Evolutionary conservation across 306 rosid genomes (phyloP).

Genomic region (Carpinus viminea): DNA sequence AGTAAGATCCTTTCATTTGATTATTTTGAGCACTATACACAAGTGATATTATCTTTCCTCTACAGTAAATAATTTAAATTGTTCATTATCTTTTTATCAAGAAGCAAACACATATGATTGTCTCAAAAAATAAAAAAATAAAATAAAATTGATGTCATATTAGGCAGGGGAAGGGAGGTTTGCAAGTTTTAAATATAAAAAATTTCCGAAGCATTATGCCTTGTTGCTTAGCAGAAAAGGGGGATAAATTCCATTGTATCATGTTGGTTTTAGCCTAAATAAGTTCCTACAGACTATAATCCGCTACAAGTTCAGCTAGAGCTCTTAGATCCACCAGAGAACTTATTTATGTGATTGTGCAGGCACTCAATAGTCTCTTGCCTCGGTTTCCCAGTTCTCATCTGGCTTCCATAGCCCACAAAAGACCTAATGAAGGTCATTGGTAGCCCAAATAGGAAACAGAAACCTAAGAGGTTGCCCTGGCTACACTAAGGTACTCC

Average conservation of each 20-base stretch:
- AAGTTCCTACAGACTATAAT: background rate
- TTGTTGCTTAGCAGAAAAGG: background rate
- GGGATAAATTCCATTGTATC: background rate
- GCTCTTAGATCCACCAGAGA: background rate
- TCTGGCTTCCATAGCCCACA: background rate
- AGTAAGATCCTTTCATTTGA: background rate
- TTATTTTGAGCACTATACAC: background rate
- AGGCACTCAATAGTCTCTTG: slow-evolving; percentile 4
- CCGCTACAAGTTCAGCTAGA: background rate
- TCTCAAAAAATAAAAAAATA: background rate
- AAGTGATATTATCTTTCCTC: background rate
- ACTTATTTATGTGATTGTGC: background rate
- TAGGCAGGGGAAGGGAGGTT: background rate
- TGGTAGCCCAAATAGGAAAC: background rate
- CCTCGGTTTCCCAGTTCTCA: background rate
- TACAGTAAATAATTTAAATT: background rate
- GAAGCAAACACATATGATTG: background rate
- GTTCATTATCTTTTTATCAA: background rate
- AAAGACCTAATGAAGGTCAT: background rate
- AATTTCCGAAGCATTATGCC: background rate
- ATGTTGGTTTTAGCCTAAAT: background rate
- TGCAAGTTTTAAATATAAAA: background rate
- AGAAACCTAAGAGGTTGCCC: background rate
- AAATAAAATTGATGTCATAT: background rate
- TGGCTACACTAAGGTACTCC: background rate